Conservation (phyloP, 257 asterid genomes). For the Solanum sitiens region DNA sequence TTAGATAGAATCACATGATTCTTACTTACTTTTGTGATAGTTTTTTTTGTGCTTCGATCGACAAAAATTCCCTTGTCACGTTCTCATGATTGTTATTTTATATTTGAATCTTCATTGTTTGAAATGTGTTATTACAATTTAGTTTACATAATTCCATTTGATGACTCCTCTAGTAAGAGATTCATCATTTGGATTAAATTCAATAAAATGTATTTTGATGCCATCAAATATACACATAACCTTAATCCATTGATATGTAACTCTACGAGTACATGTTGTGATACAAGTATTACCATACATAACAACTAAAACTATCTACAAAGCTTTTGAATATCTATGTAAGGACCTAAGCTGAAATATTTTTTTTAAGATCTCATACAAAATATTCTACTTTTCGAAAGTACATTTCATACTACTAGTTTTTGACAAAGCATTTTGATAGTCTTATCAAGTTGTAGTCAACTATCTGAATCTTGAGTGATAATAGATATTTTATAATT, state of each 20-base stretch:
- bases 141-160: conserved; percentile 18
- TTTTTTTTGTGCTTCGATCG: neutral
- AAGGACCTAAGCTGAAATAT: neutral
- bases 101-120: neutral
- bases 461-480: neutral
- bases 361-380: neutral
- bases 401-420: neutral
- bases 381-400: too few species aligned
- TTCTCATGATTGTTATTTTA: neutral
- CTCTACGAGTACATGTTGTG: too few species aligned
- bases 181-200: conserved; percentile 50
- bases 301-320: neutral
- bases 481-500: too few species aligned
- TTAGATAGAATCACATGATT: neutral
- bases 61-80: neutral
- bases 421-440: neutral
- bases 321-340: neutral
- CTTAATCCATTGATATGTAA: neutral
- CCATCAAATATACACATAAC: neutral
- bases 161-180: conserved; percentile 28
- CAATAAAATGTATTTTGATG: neutral
- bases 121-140: neutral
- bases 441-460: neutral
- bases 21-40: neutral
- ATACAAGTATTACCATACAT: too few species aligned